Base-by-base conservation (phyloP, 2,329 filamentous ascomycete genomes). In the Bipolaris cookei region DNA sequence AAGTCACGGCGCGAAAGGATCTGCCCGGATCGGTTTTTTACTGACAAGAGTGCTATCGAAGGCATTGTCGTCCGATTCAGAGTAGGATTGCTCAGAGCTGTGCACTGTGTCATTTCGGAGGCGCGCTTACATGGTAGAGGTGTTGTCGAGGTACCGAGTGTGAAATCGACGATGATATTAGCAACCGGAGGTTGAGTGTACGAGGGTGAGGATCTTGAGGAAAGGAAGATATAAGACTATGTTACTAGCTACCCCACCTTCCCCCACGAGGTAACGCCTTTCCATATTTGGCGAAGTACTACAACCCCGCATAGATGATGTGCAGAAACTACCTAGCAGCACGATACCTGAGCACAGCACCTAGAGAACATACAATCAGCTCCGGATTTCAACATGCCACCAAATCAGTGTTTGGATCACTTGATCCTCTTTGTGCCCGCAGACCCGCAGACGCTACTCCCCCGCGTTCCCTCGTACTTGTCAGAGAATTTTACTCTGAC, bases 381-480 rank as follows among this genome's bases (percentile, higher is more conserved):
- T 16, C 16, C 42, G 1, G 11, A 30, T 32, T 14, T 21, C 11
- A 11, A 14, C 28, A 56, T 56, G 16, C 8, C 49, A 8, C 30
- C 25, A 23, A 20, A 16, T n/a, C 65, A 71, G 34, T 70, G 74
- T 37, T 74, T 90, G 13, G 88, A 90, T 72, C 88, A 90, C 68
- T 81, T 90, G 53, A 84, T 90, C 60, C 79, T 90, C 51, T 81
- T 90, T 2, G 75, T 90, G 3, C 83, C 87, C 0, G 78, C 83
- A 82, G 0, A 80, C 82, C 78, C 80, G 20, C 76, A 87, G 4
- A 62, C 72, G 2, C 65, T 76, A 78, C 56, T 66, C 13, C 72
- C 72, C 7, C 41, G 59, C 8, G 50, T 74, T 14, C 70, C 71
- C 14, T 13, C 84, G 2, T 86, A 85, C 4, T 74, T 90, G 34